Evolutionary conservation across 2,329 filamentous ascomycete genomes (phyloP), one percentile per base, ranked within the genome.

Genomic region (Fusarium sp.): DNA sequence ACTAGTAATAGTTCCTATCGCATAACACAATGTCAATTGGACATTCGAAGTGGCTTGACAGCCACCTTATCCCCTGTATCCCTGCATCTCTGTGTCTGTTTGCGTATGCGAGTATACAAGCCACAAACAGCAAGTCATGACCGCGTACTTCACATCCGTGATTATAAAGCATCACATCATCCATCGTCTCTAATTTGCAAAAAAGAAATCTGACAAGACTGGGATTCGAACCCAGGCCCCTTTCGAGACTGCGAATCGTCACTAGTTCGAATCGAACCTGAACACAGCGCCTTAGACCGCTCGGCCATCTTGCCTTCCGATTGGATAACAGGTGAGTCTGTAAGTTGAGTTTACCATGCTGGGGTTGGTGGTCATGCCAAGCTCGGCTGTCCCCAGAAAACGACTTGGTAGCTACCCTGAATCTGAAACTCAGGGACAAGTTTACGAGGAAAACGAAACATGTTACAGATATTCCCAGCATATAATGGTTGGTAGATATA

Each of bases 281-380:
- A 69, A 69, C 66, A 69, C 66, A 69, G 64, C 66, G 66, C 66
- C 66, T 69, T 69, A 69, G 66, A 69, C 66, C 66, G 64, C 66
- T 69, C 66, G 66, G 66, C 66, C 66, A 69, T 69, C 66, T 69
- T 69, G 63, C 66, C 66, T 68, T 68, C 3, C 54, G 42, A 69
- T 63, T 69, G 66, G 66, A 63, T 55, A 22, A 1, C 28, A 12
- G 1, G 5, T 6, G 0, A 4, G 2, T 1, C 7, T 6, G 10
- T 17, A 69, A 63, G 1, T 5, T 22, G 18, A 1, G 5, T 6
- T 4, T 28, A 61, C 20, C 1, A 26, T 39, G 20, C 24, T 41
- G 51, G 6, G 20, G 20, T 22, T 26, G 3, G 3, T 3, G 22
- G 11, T 5, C 7, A 3, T 26, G 47, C 44, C 35, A 41, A 33